Base-by-base conservation (phyloP, 164 flowering plant species). In the Litsea cubeba region DNA sequence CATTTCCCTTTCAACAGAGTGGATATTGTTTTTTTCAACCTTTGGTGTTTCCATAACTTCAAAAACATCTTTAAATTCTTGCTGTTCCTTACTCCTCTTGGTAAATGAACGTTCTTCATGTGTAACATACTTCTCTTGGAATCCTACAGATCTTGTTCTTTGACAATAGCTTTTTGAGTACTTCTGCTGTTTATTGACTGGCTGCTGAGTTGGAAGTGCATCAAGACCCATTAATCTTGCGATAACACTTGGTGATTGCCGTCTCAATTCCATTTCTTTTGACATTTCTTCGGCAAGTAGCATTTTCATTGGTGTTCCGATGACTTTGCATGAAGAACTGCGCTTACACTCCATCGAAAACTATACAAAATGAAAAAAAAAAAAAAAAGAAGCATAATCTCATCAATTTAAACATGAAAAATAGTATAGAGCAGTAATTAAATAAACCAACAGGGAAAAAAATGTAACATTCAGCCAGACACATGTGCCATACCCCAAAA, bases 211-310 rank as follows among this genome's bases (percentile, higher is more conserved):
- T 50, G 99, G 94, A 78, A 87, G 74, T 7, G 87, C 84, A 76
- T 95, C 99, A 70, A 92, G 87, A 76, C 98, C 97, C 98, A 95
- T 93, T 83, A 95, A 84, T 80, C 87, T 85, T 32, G 98, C 97
- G 78, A 95, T 81, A 65, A 92, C 82, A 79, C 89, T 85, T 1
- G 94, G 94, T 22, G 94, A 78, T 15, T 90, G 83, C 66, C 89
- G 84, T 77, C 79, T 85, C 14, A 82, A 70, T 71, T 88, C 92
- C 78, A 76, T 72, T 74, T 93, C 96, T 76, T 72, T 86, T 1
- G 88, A 80, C 92, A 88, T 81, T 77, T 95, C 97, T 70, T 87
- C 87, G 1, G 89, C 93, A 46, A 92, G 74, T 50, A 89, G 78
- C 78, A 85, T 86, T 85, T 87, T 93, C 66, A 89, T 86, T 11